Base-by-base conservation (phyloP, 1,284 basidiomycete species). In the Austroboletus niveus region DNA sequence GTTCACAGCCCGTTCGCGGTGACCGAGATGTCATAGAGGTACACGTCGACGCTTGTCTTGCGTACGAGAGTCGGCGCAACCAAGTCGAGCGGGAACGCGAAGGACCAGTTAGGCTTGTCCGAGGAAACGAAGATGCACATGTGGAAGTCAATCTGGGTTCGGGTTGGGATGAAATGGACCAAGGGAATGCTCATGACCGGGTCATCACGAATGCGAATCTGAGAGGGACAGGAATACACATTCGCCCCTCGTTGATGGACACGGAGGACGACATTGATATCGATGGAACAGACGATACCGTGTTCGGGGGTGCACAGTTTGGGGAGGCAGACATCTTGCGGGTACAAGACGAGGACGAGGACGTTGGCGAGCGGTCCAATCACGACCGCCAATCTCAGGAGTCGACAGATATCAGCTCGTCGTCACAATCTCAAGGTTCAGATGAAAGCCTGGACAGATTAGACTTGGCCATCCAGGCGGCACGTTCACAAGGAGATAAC, bases 201-300 rank as follows among this genome's bases (percentile, higher is more conserved):
- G 70, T 68, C 59, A 61, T 71, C 48, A 53, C 72, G 45, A 66
- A 66, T 17, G 69, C 69, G 27, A 69, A 68, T 55, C 60, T 77
- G 45, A 64, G 70, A 63, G 77, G 79, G 65, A 58, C 57, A 53
- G 88, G 88, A 11, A 87, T 90, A 63, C 75, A 82, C 54, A 76
- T 82, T 12, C 80, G 85, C 35, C 70, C 67, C 8, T 66, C 74
- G 17, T 72, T 77, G 17, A 72, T 78, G 53, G 87, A 89, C 56
- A 76, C 87, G 1, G 89, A 91, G 15, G 87, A 87, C 24, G 87
- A 89, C 31, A 74, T 90, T 8, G 88, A 91, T 56, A 74, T 91
- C 8, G 88, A 90, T 55, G 89, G 88, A 3, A 86, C 87, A 51
- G 88, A 90, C 59, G 78, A 82, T 51, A 76, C 64, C 6, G 58